phyloP scores from a whole-genome alignment of 1,284 basidiomycete genomes.

The Cutaneotrichosporon sp. region DNA sequence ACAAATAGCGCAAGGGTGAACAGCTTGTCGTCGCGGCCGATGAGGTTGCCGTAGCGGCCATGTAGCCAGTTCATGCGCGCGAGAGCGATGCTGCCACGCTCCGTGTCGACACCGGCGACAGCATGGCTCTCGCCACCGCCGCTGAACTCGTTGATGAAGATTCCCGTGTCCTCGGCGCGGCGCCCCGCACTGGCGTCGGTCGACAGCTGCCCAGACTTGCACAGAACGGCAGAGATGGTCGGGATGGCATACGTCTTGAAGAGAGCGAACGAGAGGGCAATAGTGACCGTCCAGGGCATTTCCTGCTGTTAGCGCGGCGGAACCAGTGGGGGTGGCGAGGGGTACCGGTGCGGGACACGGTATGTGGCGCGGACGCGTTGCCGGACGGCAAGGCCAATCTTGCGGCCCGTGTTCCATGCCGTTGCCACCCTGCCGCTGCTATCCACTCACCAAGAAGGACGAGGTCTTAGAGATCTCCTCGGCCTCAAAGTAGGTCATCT shows the following conservation, averaged over 20 bases:
- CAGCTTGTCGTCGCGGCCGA: constrained; percentile 23
- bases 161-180: constrained; percentile 22
- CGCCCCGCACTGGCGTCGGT: constrained; percentile 8
- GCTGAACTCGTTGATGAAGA: constrained; percentile 22
- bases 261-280: constrained; percentile 19
- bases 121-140: constrained; percentile 5
- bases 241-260: constrained; percentile 26
- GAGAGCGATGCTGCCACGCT: constrained; percentile 18
- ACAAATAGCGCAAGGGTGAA: constrained; percentile 21
- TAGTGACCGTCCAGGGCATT: constrained; percentile 13
- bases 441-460: constrained; percentile 14
- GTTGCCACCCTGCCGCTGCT: background rate
- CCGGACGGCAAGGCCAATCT: too few species aligned
- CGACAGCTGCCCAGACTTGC: constrained; percentile 19
- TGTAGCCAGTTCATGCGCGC: constrained; percentile 26
- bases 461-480: constrained; percentile 19
- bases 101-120: constrained; percentile 14
- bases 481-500: constrained; percentile 24
- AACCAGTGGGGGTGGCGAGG: background rate
- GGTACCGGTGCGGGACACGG: too few species aligned
- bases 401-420: background rate
- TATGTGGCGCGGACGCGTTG: too few species aligned
- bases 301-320: constrained; percentile 14
- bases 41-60: constrained; percentile 17
- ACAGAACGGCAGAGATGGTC: constrained; percentile 18